Percentiles rank a stretch among this genome's conserved stretches.
phyloP scores from a whole-genome alignment of 768 basidiomycete genomes.

The Trametes elegans region DNA sequence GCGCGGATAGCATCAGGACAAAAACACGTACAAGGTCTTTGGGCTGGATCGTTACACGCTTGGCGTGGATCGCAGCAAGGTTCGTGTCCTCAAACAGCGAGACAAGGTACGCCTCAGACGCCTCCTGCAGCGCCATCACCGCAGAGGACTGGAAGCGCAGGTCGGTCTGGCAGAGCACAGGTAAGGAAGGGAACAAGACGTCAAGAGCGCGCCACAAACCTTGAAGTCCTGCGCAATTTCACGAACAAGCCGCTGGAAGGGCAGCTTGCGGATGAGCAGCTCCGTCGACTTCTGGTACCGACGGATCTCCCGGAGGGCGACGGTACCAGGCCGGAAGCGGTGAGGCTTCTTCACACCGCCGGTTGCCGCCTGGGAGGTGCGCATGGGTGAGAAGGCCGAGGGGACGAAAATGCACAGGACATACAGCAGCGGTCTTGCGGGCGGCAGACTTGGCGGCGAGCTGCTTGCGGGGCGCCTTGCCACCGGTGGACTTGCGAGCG shows the following conservation, averaged over 20 bases:
- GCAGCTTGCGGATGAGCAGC: constrained; percentile 47
- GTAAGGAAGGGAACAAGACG: neutral
- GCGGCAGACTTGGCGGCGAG: constrained; percentile 63
- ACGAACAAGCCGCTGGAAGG: constrained; percentile 64
- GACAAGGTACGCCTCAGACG: constrained; percentile 47
- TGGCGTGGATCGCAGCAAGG: constrained; percentile 52
- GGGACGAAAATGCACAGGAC: neutral
- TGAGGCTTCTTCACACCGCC: constrained; percentile 67
- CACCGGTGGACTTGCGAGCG: constrained; percentile 82
- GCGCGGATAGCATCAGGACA: neutral
- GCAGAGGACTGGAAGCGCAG: constrained; percentile 67
- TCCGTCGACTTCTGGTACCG: constrained; percentile 41
- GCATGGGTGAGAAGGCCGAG: neutral
- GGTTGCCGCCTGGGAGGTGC: constrained; percentile 35
- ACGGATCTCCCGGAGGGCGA: constrained; percentile 38
- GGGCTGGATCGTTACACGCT: constrained; percentile 54
- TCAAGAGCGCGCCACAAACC: constrained; percentile 29
- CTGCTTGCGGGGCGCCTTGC: constrained; percentile 73
- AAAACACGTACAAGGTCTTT: constrained; percentile 41
- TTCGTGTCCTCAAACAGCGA: constrained; percentile 47
- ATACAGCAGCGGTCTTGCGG: constrained; percentile 54
- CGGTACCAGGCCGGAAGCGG: constrained; percentile 39
- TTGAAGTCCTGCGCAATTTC: constrained; percentile 70
- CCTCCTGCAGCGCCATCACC: constrained; percentile 61
- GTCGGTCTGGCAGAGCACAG: neutral